Conservation (phyloP, 2,329 filamentous ascomycete species). For the Scopulariopsis brevicaulis region DNA sequence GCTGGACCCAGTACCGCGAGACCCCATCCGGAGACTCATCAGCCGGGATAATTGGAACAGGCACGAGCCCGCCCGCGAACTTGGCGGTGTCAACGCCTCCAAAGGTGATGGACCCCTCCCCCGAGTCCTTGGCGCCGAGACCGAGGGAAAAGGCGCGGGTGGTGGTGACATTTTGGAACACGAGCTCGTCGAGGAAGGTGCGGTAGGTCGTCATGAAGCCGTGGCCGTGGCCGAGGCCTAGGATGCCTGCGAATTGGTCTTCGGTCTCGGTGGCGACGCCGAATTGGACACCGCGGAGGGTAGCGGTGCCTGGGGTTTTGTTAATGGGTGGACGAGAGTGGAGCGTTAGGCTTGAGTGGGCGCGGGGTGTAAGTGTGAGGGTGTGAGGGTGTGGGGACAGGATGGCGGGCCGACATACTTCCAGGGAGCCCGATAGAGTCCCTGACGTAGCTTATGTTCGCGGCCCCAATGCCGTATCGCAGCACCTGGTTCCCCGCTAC, state of each 20-base stretch:
- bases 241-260: slow-evolving; percentile 45
- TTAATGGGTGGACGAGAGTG: neutral
- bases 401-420: neutral
- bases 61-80: slow-evolving; percentile 46
- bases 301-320: neutral
- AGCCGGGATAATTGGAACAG: slow-evolving; percentile 49
- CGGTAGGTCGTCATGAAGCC: slow-evolving; percentile 33
- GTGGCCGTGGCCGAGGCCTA: slow-evolving; percentile 62
- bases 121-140: slow-evolving; percentile 48
- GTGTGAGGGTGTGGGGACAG: neutral
- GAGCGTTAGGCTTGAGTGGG: neutral
- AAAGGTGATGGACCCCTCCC: slow-evolving; percentile 54
- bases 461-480: slow-evolving; percentile 38
- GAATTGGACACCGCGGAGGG: slow-evolving; percentile 41
- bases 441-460: slow-evolving; percentile 35
- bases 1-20: slow-evolving; percentile 38
- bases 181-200: slow-evolving; percentile 40
- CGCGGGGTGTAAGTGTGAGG: neutral
- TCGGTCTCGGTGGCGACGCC: slow-evolving; percentile 45
- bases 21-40: slow-evolving; percentile 41
- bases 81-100: slow-evolving; percentile 57
- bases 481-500: slow-evolving; percentile 24
- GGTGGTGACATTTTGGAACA: slow-evolving; percentile 38
- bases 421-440: slow-evolving; percentile 29
- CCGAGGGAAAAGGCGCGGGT: slow-evolving; percentile 56